These are phyloP conservation scores for Cytidiella melzeri DNA, from an alignment of 768 basidiomycete species.

Conservation along the genomic window DNA sequence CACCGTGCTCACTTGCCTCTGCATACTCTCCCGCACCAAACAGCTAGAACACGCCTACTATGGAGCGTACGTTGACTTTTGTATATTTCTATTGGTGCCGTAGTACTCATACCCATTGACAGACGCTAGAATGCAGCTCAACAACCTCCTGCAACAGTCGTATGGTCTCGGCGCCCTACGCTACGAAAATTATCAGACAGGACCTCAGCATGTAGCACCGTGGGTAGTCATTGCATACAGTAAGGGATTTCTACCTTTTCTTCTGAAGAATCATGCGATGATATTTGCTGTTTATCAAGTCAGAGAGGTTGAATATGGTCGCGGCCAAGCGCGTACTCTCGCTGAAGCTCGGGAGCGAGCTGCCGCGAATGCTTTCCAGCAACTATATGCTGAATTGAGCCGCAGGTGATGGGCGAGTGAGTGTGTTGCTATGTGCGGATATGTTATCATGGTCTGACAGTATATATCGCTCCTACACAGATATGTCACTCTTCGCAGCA, in stretches of 20 bases:
- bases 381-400: background rate
- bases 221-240: conserved; percentile 27
- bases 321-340: conserved; percentile 14
- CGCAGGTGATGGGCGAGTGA: background rate
- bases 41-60: too few relatives aligned
- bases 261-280: background rate
- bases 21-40: too few relatives aligned
- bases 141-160: conserved; percentile 20
- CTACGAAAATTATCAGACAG: conserved; percentile 11
- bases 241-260: conserved; percentile 11
- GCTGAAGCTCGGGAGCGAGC: conserved; percentile 23
- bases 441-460: too few relatives aligned
- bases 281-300: too few relatives aligned
- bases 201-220: conserved; percentile 19
- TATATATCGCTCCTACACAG: too few relatives aligned
- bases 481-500: too few relatives aligned
- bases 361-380: conserved; percentile 15
- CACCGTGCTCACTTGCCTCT: too few relatives aligned
- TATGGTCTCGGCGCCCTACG: conserved; percentile 1
- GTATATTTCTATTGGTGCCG: background rate
- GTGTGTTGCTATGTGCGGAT: too few relatives aligned
- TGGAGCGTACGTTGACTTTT: background rate
- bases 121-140: conserved; percentile 22
- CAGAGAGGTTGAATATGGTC: conserved; percentile 18
- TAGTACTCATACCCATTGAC: background rate